Evolutionary conservation across 768 basidiomycete genomes (phyloP), one percentile per base, ranked within the genome.

Genomic region (Suillus americanus): DNA sequence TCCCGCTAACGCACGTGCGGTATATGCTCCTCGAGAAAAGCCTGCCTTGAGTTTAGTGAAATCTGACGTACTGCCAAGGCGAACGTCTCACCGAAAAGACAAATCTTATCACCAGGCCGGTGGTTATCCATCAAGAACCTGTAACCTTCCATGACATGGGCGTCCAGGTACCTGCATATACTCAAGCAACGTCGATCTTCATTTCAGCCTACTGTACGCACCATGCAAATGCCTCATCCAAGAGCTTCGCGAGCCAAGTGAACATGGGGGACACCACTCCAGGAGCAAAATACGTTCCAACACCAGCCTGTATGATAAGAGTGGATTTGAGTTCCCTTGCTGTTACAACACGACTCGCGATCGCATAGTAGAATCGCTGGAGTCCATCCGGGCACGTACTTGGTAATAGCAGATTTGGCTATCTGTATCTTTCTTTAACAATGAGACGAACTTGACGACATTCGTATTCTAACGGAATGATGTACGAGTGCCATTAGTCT

Each of bases 101-200:
- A 91, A 38, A 93, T 84, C 73, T 82, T 90, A 72, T 92, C 91
- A 1, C 91, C 92, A 0, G 76, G 69, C n/a, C 78, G 79, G 71
- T 89, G 92, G 69, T 89, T 92, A 66, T 89, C 82, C 92, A 94
- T 92, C 61, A 94, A 76, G 73, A 88, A 94, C 66, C 77, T 79
- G 74, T 94, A 94, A 0, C 92, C 92, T 10, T 84, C 88, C 76
- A 87, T 84, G 28, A 92, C 88, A 75, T 92, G 91, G 1, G 71
- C 82, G 61, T 87, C 86, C 48, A 92, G 78, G 69, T 89, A 92
- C 86, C 89, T 90, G 54, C 45, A 14, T 5, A 45, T 48, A 55
- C 16, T 16, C 56, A 61, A 28, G 25, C 46, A 33, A 40, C 16
- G 8, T 56, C 9, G 13, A 20, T 0, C 2, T 38, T 25, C 13